Evolutionary conservation across 164 flowering plant species (phyloP).

Genomic region (Pachysandra terminalis): DNA sequence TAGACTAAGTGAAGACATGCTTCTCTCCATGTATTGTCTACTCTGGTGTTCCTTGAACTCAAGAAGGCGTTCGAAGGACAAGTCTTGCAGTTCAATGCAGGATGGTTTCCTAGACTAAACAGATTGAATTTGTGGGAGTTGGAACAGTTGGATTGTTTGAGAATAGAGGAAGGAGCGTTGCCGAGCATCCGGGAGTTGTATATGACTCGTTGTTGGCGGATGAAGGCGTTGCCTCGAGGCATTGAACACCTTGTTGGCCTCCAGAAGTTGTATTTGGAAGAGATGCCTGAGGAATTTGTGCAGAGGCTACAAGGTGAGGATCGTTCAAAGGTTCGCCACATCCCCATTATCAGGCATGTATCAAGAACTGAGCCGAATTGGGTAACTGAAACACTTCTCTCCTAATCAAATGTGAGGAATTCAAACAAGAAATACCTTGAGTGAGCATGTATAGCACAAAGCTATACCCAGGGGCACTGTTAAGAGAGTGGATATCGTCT

Average conservation of each 20-base stretch:
- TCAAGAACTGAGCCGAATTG: conserved; percentile 11
- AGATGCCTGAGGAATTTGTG: conserved; percentile 32
- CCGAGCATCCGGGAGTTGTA: conserved; percentile 20
- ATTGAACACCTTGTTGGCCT: conserved; percentile 31
- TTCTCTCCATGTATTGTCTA: conserved; percentile 23
- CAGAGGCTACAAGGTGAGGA: conserved; percentile 11
- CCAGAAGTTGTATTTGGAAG: conserved; percentile 24
- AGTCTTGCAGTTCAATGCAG: conserved; percentile 18
- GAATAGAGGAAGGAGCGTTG: conserved; percentile 32
- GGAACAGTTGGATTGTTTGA: conserved; percentile 12
- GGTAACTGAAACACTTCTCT: conserved; percentile 18
- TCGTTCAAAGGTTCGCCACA: conserved; percentile 13
- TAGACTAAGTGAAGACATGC: conserved; percentile 13
- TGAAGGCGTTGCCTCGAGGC: conserved; percentile 32
- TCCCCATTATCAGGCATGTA: conserved; percentile 20
- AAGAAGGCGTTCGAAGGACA: conserved; percentile 25
- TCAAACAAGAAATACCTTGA: no score
- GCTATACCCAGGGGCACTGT: no score
- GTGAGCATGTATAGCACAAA: no score
- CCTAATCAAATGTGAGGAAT: conserved; percentile 1
- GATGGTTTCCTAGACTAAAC: conserved; percentile 30
- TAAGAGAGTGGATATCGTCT: no score
- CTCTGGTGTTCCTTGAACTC: conserved; percentile 28
- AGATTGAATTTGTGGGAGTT: conserved; percentile 23
- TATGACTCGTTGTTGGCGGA: conserved; percentile 18